phyloP scores from a whole-genome alignment of 495 filamentous ascomycete species.

The Copromyces sp. region DNA sequence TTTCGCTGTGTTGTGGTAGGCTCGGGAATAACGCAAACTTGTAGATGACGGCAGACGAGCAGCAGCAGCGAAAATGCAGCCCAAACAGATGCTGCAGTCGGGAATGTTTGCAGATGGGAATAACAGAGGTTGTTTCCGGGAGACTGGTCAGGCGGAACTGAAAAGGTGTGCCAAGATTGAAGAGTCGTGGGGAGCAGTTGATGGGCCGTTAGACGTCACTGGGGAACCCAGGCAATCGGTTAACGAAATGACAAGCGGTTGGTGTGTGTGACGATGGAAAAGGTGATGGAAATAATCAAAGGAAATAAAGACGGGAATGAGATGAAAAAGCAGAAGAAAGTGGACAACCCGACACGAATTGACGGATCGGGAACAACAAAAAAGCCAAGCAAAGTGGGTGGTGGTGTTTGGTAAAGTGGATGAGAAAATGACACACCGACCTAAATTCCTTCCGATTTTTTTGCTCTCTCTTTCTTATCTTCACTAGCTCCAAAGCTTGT shows the following conservation, averaged over 20 bases:
- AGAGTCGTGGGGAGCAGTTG: neutral
- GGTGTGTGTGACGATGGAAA: neutral
- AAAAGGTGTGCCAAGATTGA: neutral
- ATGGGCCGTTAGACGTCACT: neutral
- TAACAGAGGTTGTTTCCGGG: neutral
- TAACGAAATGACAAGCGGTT: neutral
- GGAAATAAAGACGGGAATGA: conserved; percentile 5
- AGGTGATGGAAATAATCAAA: neutral
- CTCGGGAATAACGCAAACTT: neutral
- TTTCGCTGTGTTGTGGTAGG: neutral
- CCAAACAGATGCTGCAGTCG: neutral
- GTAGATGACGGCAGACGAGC: neutral
- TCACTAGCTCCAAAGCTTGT: neutral
- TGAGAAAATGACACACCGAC: neutral
- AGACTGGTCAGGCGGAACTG: neutral
- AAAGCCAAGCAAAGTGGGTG: neutral
- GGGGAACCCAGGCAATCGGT: neutral
- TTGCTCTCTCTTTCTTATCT: neutral
- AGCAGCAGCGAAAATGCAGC: neutral
- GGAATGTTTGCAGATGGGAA: neutral
- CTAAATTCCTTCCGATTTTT: neutral
- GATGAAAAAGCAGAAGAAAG: neutral
- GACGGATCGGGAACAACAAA: neutral
- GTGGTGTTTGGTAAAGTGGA: neutral
- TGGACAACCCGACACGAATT: neutral